These are phyloP conservation scores for Vitis cinerea DNA, from an alignment of 164 flowering plant species.

Conservation along the genomic window DNA sequence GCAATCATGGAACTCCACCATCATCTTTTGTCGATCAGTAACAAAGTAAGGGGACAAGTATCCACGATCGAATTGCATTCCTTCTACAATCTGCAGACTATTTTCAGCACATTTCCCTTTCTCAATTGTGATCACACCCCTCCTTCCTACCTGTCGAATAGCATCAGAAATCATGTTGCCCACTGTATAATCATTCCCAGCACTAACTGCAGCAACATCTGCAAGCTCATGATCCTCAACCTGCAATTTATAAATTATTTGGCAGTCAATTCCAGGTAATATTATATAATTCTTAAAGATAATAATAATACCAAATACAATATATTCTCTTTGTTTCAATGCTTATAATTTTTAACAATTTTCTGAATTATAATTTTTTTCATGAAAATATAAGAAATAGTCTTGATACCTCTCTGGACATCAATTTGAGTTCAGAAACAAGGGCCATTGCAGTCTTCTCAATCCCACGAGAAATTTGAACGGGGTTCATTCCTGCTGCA, in stretches of 20 bases:
- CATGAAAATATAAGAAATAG: background rate
- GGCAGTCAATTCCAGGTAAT: background rate
- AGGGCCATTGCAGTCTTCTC: slow-evolving; percentile 81
- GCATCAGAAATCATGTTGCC: slow-evolving; percentile 89
- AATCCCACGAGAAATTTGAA: slow-evolving; percentile 80
- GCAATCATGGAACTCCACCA: slow-evolving; percentile 68
- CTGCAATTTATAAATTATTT: slow-evolving; percentile 34
- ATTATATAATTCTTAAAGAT: background rate
- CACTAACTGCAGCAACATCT: slow-evolving; percentile 89
- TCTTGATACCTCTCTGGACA: slow-evolving; percentile 72
- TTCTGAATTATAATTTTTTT: background rate
- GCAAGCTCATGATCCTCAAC: slow-evolving; percentile 84
- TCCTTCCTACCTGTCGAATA: slow-evolving; percentile 63
- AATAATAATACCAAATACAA: background rate
- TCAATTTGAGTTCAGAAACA: slow-evolving; percentile 68
- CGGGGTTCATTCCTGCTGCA: slow-evolving; percentile 80
- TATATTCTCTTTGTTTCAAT: background rate
- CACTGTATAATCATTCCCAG: slow-evolving; percentile 79
- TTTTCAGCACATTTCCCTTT: slow-evolving; percentile 62
- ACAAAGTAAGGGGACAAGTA: slow-evolving; percentile 88
- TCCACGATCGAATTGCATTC: slow-evolving; percentile 95
- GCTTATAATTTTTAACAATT: background rate
- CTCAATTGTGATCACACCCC: slow-evolving; percentile 71
- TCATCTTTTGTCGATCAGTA: slow-evolving; percentile 63
- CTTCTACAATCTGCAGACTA: slow-evolving; percentile 67